These are phyloP conservation scores for Globisporangium radiosum DNA, from an alignment of 352 stramenopile genomes.

Conservation along the genomic window DNA sequence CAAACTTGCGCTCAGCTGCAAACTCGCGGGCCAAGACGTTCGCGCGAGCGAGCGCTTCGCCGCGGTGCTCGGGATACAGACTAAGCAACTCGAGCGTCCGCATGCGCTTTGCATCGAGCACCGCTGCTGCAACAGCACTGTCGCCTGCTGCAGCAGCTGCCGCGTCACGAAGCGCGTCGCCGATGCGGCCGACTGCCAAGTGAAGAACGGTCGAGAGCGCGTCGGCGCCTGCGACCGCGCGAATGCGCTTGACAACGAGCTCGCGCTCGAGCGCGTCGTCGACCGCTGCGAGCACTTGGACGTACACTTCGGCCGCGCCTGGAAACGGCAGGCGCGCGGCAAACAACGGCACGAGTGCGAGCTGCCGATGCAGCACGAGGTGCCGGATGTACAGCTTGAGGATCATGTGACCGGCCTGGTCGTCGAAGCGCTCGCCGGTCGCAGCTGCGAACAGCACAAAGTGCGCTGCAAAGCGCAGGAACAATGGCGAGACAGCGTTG, in stretches of 20 bases:
- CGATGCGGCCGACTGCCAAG: slow-evolving; percentile 45
- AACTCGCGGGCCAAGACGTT: slow-evolving; percentile 70
- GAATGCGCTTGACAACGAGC: slow-evolving; percentile 56
- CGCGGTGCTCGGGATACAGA: slow-evolving; percentile 65
- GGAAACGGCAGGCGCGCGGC: slow-evolving; percentile 50
- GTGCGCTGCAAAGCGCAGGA: slow-evolving; percentile 75
- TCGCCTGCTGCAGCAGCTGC: slow-evolving; percentile 9
- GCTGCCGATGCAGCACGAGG: slow-evolving; percentile 69
- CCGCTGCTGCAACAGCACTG: slow-evolving; percentile 8
- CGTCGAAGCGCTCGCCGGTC: slow-evolving; percentile 62
- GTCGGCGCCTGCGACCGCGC: slow-evolving; percentile 58
- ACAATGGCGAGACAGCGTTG: slow-evolving; percentile 42
- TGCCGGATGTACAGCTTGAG: slow-evolving; percentile 80
- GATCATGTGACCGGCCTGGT: slow-evolving; percentile 66
- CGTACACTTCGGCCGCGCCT: slow-evolving; percentile 63
- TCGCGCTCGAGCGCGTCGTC: slow-evolving; percentile 62
- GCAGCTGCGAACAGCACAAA: slow-evolving; percentile 71
- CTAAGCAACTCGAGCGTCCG: slow-evolving; percentile 63
- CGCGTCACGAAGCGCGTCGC: slow-evolving; percentile 10
- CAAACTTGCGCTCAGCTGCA: slow-evolving; percentile 63
- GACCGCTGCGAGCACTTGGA: slow-evolving; percentile 58
- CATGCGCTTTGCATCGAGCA: slow-evolving; percentile 57
- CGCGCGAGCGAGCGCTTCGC: slow-evolving; percentile 44
- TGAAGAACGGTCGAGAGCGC: slow-evolving; percentile 56
- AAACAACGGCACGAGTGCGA: slow-evolving; percentile 74